Base-by-base conservation (phyloP, 2,329 filamentous ascomycete genomes). In the Pseudogymnoascus sp. region DNA sequence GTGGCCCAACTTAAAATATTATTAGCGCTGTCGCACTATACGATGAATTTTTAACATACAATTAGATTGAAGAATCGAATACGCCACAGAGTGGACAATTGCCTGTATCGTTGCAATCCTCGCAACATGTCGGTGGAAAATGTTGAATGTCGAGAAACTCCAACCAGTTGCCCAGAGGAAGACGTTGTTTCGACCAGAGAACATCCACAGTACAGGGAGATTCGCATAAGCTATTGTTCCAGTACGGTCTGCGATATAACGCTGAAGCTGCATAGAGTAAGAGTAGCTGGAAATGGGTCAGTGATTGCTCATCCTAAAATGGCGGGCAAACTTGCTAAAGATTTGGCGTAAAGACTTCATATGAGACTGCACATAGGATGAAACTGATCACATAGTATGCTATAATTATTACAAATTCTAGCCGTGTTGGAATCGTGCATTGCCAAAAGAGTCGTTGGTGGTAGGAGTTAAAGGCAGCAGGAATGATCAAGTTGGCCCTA, bases 161-260 rank as follows among this genome's bases (percentile, higher is more conserved):
- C 87, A 90, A 0, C 87, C 87, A 0, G 87, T 89, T 0, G 85
- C 71, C 84, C 84, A 87, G 63, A 88, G 76, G 15, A 89, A 78
- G 0, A 86, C 69, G 61, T 90, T 88, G 66, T 90, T 90, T 9
- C 87, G 78, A 70, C 84, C 83, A 0, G 82, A 83, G 67, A 90
- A 89, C 0, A 89, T 72, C 85, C 86, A 89, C 0, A 89, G 75
- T 2, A 87, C 69, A 0, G 85, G 84, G 6, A 89, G 79, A 66
- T 87, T 87, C 3, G 82, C 83, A 67, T 86, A 83, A 0, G 84
- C 82, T 23, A 90, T 78, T 33, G 87, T 81, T 0, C 87, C 86
- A 0, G 85, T 86, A 9, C 87, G 80, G 65, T 88, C 85, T 0
- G 84, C 82, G 0, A 85, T 76, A 63, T 86, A 87, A 0, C 85